These are phyloP conservation scores for Patellifolia procumbens DNA, from an alignment of 179 eudicot genomes.

Conservation along the genomic window DNA sequence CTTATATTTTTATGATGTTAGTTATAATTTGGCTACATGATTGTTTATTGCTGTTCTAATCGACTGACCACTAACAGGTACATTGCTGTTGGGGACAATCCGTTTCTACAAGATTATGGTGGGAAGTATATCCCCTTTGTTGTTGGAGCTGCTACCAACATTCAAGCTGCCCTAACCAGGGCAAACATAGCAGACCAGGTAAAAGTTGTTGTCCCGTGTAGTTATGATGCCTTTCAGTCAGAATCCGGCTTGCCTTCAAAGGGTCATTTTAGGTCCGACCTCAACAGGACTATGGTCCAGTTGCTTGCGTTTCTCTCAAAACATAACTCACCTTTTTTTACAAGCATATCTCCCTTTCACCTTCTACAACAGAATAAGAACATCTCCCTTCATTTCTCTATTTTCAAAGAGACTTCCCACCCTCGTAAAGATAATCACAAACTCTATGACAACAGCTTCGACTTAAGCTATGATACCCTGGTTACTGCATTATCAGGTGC, in stretches of 20 bases:
- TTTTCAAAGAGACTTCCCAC: conserved; percentile 62
- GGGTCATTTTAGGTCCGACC: conserved; percentile 67
- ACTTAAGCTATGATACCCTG: conserved; percentile 64
- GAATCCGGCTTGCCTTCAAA: conserved; percentile 67
- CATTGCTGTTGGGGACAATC: conserved; percentile 79
- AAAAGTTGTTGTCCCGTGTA: conserved; percentile 77
- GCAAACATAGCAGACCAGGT: conserved; percentile 64
- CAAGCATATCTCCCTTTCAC: conserved; percentile 65
- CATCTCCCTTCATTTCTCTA: conserved; percentile 64
- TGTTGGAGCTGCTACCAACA: conserved; percentile 76
- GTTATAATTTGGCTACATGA: neutral
- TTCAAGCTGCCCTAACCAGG: conserved; percentile 61
- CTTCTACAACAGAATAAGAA: conserved; percentile 62
- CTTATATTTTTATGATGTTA: neutral
- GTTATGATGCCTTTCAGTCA: conserved; percentile 64
- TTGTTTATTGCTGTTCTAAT: conserved; percentile 3
- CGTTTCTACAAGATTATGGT: conserved; percentile 70
- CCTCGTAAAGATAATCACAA: conserved; percentile 59
- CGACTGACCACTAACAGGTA: conserved; percentile 44
- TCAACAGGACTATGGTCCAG: conserved; percentile 74
- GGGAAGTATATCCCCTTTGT: conserved; percentile 60
- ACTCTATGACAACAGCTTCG: conserved; percentile 63
- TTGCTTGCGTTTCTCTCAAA: conserved; percentile 63
- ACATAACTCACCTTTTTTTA: conserved; percentile 67
- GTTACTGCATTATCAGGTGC: conserved; percentile 54